A percentile compares a stretch with the other conserved stretches of the same genome.
phyloP scores from a whole-genome alignment of 768 basidiomycete genomes.

The Leccinum disarticulatum region DNA sequence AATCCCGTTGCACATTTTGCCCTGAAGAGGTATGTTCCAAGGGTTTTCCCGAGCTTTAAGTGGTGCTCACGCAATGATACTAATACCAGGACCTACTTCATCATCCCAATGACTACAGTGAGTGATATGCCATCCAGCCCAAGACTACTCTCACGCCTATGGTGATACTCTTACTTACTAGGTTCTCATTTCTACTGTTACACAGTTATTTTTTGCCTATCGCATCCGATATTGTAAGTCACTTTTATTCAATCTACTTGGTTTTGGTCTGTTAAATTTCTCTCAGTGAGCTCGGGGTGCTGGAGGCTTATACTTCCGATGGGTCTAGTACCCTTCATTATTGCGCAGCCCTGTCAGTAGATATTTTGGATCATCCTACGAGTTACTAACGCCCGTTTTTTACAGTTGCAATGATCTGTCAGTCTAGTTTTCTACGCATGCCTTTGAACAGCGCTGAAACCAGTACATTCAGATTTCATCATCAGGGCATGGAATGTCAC shows the following conservation, averaged over 20 bases:
- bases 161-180: background rate
- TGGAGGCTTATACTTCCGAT: background rate
- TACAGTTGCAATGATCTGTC: background rate
- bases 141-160: no score
- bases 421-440: background rate
- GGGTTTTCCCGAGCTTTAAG: background rate
- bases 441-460: background rate
- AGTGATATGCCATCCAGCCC: no score
- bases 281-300: background rate
- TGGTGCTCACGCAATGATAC: background rate
- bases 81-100: background rate
- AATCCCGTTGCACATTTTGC: background rate
- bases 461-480: background rate
- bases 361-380: no score
- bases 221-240: background rate
- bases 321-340: background rate
- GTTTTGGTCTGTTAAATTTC: background rate
- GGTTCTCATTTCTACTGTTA: background rate
- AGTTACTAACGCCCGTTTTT: background rate
- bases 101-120: background rate
- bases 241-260: background rate
- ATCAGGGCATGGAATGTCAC: background rate
- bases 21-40: background rate
- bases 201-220: background rate
- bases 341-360: background rate